These are phyloP conservation scores for Xanthoconium separans DNA, from an alignment of 1,284 basidiomycete species.

Conservation along the genomic window DNA sequence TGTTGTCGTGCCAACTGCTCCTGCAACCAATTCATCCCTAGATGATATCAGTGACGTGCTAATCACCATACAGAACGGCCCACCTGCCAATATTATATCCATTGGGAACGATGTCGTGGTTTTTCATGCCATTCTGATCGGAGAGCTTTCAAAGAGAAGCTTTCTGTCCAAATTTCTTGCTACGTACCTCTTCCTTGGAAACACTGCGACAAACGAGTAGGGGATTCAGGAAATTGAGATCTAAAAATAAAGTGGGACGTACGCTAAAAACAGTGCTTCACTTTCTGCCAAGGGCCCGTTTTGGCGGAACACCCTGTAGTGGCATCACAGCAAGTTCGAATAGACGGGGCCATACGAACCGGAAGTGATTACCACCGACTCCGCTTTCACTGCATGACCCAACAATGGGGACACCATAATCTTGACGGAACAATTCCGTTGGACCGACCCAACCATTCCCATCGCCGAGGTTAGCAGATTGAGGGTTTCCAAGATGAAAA, in stretches of 20 bases:
- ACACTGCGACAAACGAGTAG: slow-evolving; percentile 37
- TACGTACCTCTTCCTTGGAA: slow-evolving; percentile 52
- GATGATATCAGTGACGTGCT: neutral
- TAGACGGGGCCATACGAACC: slow-evolving; percentile 36
- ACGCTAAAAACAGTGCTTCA: slow-evolving; percentile 65
- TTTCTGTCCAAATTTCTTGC: neutral
- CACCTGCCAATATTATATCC: slow-evolving; percentile 55
- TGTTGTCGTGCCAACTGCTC: slow-evolving; percentile 44
- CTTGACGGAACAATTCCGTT: slow-evolving; percentile 56
- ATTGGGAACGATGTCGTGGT: slow-evolving; percentile 50
- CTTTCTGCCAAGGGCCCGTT: slow-evolving; percentile 54
- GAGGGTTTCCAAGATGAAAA: slow-evolving; percentile 56
- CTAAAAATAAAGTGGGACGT: slow-evolving; percentile 23
- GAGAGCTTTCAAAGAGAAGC: neutral
- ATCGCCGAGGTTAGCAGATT: slow-evolving; percentile 64
- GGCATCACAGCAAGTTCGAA: neutral
- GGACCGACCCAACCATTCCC: slow-evolving; percentile 50
- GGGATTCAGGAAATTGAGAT: neutral
- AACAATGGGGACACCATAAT: slow-evolving; percentile 44
- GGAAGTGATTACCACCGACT: slow-evolving; percentile 67
- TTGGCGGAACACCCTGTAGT: slow-evolving; percentile 51
- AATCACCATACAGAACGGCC: slow-evolving; percentile 5
- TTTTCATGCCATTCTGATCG: slow-evolving; percentile 35
- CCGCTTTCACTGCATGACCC: slow-evolving; percentile 63
- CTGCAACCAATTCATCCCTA: slow-evolving; percentile 44